A percentile compares a stretch with the other conserved stretches of the same genome.
phyloP scores from a whole-genome alignment of 192 early-diverging fungal species.

The Coemansia sp. region DNA sequence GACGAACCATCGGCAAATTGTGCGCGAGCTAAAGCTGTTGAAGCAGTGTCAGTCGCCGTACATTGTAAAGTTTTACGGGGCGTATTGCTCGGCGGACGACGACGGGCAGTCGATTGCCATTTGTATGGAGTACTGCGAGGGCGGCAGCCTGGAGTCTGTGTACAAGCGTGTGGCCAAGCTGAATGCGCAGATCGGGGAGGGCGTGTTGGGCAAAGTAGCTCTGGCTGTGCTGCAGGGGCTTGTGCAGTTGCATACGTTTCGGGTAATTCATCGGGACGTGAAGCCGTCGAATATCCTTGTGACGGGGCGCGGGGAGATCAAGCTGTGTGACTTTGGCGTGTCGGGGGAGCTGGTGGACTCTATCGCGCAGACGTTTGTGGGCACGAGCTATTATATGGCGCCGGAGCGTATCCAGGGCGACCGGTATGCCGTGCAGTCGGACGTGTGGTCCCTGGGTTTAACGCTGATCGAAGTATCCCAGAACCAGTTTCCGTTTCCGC shows the following conservation, averaged over 20 bases:
- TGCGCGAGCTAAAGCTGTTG: conserved; percentile 88
- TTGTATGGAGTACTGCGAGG: conserved; percentile 96
- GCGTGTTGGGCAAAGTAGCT: conserved; percentile 83
- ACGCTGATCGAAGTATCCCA: conserved; percentile 92
- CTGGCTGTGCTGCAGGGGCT: conserved; percentile 87
- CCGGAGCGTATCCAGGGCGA: conserved; percentile 95
- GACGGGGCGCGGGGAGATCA: conserved; percentile 84
- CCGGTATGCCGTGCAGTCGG: conserved; percentile 83
- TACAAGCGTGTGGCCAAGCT: conserved; percentile 72
- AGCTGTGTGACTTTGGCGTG: conserved; percentile 98
- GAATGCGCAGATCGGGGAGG: conserved; percentile 81
- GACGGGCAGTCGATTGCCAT: conserved; percentile 78
- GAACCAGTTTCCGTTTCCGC: conserved; percentile 90
- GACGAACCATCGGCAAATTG: conserved; percentile 75
- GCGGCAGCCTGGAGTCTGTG: conserved; percentile 88
- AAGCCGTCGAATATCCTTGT: conserved; percentile 98
- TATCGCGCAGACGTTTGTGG: conserved; percentile 90
- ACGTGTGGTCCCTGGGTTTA: conserved; percentile 96
- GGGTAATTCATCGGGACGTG: conserved; percentile 95
- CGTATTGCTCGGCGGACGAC: conserved; percentile 76
- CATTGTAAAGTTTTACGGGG: conserved; percentile 94
- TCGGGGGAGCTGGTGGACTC: conserved; percentile 86
- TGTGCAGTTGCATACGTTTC: conserved; percentile 81
- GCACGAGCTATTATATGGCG: conserved; percentile 96
- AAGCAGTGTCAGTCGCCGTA: conserved; percentile 86